These are phyloP conservation scores for Comarum palustre DNA, from an alignment of 306 rosid genomes.

Conservation along the genomic window DNA sequence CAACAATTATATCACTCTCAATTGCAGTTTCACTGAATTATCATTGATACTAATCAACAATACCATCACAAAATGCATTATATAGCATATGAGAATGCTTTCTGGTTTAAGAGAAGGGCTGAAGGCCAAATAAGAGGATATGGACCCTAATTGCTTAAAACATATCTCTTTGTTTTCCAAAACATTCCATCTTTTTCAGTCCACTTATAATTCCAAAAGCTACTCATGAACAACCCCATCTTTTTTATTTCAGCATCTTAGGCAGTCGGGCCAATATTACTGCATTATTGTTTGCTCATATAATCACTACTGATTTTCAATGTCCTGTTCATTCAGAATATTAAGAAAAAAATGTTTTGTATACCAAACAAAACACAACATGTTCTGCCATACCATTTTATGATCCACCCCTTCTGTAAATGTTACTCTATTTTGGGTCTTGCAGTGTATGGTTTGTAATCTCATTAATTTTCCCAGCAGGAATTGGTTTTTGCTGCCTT, in stretches of 20 bases:
- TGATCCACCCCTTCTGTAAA: neutral
- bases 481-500: neutral
- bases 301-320: slow-evolving; percentile 25
- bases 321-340: slow-evolving; percentile 16
- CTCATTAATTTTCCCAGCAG: neutral
- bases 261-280: slow-evolving; percentile 8
- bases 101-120: slow-evolving; percentile 10
- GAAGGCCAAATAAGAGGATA: slow-evolving; percentile 9
- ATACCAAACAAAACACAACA: neutral
- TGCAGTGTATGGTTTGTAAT: neutral
- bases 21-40: neutral
- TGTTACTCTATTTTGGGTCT: neutral
- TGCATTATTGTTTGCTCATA: slow-evolving; percentile 20
- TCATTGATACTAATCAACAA: neutral
- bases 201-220: slow-evolving; percentile 21
- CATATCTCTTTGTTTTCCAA: slow-evolving; percentile 9
- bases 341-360: neutral
- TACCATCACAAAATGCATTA: neutral
- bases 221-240: slow-evolving; percentile 21
- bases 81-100: neutral
- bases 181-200: slow-evolving; percentile 33
- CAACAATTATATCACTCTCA: too few species aligned
- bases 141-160: slow-evolving; percentile 6
- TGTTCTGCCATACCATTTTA: neutral
- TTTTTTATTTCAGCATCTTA: slow-evolving; percentile 23